Percentiles rank a stretch among this genome's conserved stretches.
Evolutionary conservation across 164 flowering plant species (phyloP).

Genomic region (Piper longum): DNA sequence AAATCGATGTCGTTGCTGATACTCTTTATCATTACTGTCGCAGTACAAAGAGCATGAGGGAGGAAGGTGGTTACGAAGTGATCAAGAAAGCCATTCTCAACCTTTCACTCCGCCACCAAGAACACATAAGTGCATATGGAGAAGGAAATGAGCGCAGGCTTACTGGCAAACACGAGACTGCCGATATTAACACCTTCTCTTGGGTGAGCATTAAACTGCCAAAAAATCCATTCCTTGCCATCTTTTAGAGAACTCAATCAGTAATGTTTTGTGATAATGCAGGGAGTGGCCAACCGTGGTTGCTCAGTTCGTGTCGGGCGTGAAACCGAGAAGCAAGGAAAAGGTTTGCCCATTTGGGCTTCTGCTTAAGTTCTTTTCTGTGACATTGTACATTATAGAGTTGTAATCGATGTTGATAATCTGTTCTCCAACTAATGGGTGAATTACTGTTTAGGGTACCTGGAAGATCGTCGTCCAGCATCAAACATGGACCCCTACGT

Average conservation of each 20-base stretch:
- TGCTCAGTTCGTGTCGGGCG: constrained; percentile 95
- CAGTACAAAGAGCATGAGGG: constrained; percentile 94
- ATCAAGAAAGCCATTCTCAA: constrained; percentile 93
- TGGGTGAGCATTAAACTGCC: constrained; percentile 22
- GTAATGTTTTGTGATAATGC: constrained; percentile 1
- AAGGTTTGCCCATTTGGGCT: constrained; percentile 31
- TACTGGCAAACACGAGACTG: constrained; percentile 97
- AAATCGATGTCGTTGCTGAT: no score
- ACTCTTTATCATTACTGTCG: not conserved
- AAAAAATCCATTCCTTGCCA: no score
- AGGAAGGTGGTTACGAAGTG: constrained; percentile 80
- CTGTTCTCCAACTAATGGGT: not conserved
- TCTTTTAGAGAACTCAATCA: not conserved
- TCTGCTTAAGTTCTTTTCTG: not conserved
- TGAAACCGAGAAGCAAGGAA: constrained; percentile 84
- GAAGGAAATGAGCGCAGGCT: constrained; percentile 98
- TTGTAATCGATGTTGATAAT: not conserved
- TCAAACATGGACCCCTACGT: constrained; percentile 98
- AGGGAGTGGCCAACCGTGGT: constrained; percentile 99
- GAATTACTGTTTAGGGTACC: constrained; percentile 40
- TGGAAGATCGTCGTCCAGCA: constrained; percentile 98
- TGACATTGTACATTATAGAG: not conserved
- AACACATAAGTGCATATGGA: constrained; percentile 91
- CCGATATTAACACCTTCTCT: constrained; percentile 70
- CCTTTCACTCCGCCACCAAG: constrained; percentile 87